Evolutionary conservation across 768 basidiomycete species (phyloP).

Genomic region (Leccinellum albellum): DNA sequence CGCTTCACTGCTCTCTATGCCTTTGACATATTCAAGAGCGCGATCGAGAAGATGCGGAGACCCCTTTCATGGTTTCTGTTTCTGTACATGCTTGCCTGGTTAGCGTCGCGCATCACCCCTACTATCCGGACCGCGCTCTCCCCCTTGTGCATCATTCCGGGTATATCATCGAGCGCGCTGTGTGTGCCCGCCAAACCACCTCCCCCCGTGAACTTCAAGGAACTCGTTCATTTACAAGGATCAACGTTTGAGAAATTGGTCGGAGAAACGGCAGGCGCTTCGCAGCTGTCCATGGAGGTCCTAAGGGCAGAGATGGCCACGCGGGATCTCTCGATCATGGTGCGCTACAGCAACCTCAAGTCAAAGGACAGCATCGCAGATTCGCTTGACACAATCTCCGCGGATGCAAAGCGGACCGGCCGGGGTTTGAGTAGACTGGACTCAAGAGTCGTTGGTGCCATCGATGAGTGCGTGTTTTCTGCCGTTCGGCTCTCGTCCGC

Average conservation of each 20-base stretch:
- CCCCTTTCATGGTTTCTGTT: slow-evolving; percentile 56
- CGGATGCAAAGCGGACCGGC: slow-evolving; percentile 58
- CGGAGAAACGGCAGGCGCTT: slow-evolving; percentile 55
- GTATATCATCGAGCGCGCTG: slow-evolving; percentile 45
- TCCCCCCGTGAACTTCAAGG: slow-evolving; percentile 55
- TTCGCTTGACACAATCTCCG: slow-evolving; percentile 49
- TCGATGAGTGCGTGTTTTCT: slow-evolving; percentile 57
- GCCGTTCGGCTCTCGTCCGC: not conserved
- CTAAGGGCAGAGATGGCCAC: slow-evolving; percentile 79
- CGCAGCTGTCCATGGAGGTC: slow-evolving; percentile 60
- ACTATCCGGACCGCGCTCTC: slow-evolving; percentile 46
- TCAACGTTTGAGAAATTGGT: slow-evolving; percentile 60
- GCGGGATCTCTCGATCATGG: slow-evolving; percentile 58
- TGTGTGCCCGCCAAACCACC: slow-evolving; percentile 31
- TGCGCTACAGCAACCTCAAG: slow-evolving; percentile 58
- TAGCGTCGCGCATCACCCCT: slow-evolving; percentile 38
- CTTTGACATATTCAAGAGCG: slow-evolving; percentile 45
- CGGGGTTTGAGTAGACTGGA: slow-evolving; percentile 58
- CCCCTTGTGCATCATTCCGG: slow-evolving; percentile 63
- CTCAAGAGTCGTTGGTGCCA: slow-evolving; percentile 66
- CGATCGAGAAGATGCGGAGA: slow-evolving; percentile 47
- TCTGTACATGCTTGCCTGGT: slow-evolving; percentile 46
- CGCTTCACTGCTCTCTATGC: slow-evolving; percentile 37
- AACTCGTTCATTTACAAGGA: slow-evolving; percentile 56
- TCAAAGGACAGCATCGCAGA: slow-evolving; percentile 56